These are phyloP conservation scores for Cladosporium halotolerans DNA, from an alignment of 2,329 filamentous ascomycete genomes.

Conservation along the genomic window DNA sequence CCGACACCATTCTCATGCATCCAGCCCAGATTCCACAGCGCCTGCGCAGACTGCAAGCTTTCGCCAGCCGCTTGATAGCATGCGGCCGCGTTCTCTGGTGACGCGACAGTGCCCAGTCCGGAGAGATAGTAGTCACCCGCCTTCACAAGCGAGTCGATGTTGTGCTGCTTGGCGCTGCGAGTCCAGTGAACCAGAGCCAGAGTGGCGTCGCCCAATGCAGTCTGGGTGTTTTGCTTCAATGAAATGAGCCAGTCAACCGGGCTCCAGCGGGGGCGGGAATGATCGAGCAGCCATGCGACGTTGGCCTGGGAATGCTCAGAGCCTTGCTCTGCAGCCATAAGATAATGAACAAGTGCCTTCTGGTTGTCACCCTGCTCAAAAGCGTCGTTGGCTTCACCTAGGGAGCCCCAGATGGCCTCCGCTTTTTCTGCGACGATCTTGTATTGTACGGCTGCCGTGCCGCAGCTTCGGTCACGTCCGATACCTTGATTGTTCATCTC, in stretches of 20 bases:
- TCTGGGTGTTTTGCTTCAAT: conserved; percentile 31
- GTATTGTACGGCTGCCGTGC: conserved; percentile 72
- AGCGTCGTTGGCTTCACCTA: conserved; percentile 75
- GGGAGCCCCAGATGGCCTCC: conserved; percentile 75
- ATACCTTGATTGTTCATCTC: conserved; percentile 78
- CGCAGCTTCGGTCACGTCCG: conserved; percentile 72
- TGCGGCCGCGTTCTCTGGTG: conserved; percentile 79
- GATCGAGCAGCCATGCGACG: conserved; percentile 78
- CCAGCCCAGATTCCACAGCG: conserved; percentile 95
- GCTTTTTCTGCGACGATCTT: conserved; percentile 87
- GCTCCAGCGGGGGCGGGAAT: conserved; percentile 39
- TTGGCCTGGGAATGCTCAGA: conserved; percentile 88
- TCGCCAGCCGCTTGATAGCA: conserved; percentile 93
- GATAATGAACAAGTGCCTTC: conserved; percentile 70
- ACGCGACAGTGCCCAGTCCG: conserved; percentile 59
- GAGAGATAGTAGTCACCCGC: conserved; percentile 96
- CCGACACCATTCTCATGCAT: conserved; percentile 98
- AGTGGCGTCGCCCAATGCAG: conserved; percentile 42
- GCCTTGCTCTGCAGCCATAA: conserved; percentile 87
- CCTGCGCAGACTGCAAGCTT: conserved; percentile 85
- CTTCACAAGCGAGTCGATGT: conserved; percentile 90
- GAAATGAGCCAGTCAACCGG: conserved; percentile 50
- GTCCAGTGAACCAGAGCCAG: conserved; percentile 92
- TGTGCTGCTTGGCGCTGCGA: conserved; percentile 83
- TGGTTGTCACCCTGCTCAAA: conserved; percentile 75